Conservation (phyloP, 176 grass and related monocot species). For the Canna indica region DNA sequence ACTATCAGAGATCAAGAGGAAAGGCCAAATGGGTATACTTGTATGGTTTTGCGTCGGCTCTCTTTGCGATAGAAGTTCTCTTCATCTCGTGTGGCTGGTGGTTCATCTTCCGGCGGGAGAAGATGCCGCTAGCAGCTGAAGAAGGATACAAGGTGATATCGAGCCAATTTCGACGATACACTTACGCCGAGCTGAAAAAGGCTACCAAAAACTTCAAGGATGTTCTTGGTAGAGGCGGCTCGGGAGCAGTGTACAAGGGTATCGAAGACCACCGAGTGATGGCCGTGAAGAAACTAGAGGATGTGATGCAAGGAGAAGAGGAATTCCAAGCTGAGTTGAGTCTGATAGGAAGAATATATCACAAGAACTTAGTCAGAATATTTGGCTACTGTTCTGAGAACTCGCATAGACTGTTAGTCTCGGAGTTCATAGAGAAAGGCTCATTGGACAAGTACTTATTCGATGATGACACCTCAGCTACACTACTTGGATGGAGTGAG, state of each 20-base stretch:
- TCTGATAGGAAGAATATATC: constrained; percentile 39
- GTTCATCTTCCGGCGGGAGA: constrained; percentile 24
- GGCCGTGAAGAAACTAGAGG: constrained; percentile 37
- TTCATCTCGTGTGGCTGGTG: constrained; percentile 27
- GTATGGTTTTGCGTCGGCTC: constrained; percentile 28
- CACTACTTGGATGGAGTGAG: constrained; percentile 28
- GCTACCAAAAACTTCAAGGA: constrained; percentile 36
- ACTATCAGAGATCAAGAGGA: background rate
- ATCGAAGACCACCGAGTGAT: constrained; percentile 37
- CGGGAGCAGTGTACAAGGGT: constrained; percentile 52
- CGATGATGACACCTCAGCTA: background rate
- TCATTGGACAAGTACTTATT: constrained; percentile 34
- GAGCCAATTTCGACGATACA: constrained; percentile 39
- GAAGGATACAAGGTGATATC: constrained; percentile 23
- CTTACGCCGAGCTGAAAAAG: constrained; percentile 44
- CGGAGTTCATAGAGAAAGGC: constrained; percentile 38
- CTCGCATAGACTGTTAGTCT: constrained; percentile 31
- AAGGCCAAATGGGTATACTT: constrained; percentile 35
- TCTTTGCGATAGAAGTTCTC: constrained; percentile 32
- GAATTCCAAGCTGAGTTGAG: constrained; percentile 52
- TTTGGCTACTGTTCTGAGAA: constrained; percentile 36
- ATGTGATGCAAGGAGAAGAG: constrained; percentile 31
- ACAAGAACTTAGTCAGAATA: constrained; percentile 41
- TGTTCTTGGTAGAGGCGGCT: constrained; percentile 36
- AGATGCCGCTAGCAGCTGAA: constrained; percentile 11